phyloP scores from a whole-genome alignment of 164 flowering plant genomes.

The Saururus chinensis region DNA sequence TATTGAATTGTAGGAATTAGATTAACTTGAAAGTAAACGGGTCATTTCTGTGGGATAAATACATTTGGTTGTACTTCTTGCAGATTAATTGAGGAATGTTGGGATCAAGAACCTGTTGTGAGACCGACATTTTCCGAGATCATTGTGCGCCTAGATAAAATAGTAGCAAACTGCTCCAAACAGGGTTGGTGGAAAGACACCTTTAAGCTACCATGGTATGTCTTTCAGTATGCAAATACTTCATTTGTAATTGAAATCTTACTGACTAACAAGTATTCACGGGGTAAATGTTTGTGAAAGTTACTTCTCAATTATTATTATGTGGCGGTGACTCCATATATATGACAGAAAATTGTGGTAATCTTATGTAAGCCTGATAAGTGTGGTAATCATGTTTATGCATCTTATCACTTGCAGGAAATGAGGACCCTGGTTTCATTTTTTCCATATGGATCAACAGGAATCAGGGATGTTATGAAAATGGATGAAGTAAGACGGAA shows the following conservation, averaged over 20 bases:
- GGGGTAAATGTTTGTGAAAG: too few relatives aligned
- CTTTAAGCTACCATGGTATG: slow-evolving; percentile 90
- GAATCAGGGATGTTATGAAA: not conserved
- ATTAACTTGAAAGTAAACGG: too few relatives aligned
- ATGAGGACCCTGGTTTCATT: slow-evolving; percentile 3
- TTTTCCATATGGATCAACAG: not conserved
- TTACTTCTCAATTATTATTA: too few relatives aligned
- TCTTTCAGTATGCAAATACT: not conserved
- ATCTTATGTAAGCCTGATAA: too few relatives aligned
- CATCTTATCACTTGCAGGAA: slow-evolving; percentile 10
- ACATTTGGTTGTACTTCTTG: not conserved
- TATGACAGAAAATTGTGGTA: too few relatives aligned
- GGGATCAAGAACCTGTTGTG: slow-evolving; percentile 48
- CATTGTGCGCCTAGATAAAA: slow-evolving; percentile 68
- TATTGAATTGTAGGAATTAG: too few relatives aligned
- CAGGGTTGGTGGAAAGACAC: slow-evolving; percentile 99
- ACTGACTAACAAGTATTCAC: too few relatives aligned
- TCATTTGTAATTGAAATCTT: not conserved
- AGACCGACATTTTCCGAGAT: slow-evolving; percentile 87
- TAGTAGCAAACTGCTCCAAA: slow-evolving; percentile 55
- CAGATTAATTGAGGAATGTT: slow-evolving; percentile 94
- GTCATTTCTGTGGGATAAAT: too few relatives aligned
- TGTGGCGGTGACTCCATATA: too few relatives aligned
- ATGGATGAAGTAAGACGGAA: not conserved
- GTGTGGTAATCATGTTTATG: too few relatives aligned